phyloP scores from a whole-genome alignment of 106 monocot species.

The Amphibolis antarctica region DNA sequence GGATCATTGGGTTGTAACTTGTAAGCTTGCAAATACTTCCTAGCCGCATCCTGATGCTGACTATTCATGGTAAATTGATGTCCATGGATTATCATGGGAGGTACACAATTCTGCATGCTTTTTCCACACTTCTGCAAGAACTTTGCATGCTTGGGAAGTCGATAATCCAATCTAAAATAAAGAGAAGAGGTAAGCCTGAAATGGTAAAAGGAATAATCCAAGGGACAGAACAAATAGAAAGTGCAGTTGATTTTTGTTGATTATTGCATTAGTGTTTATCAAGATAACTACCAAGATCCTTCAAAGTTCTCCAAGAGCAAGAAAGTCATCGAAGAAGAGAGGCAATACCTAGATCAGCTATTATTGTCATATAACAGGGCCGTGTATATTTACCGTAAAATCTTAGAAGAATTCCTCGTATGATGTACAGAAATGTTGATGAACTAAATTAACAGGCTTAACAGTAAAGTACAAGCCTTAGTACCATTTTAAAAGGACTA shows the following conservation, averaged over 20 bases:
- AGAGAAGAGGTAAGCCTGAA: background rate
- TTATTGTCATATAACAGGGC: too few species aligned
- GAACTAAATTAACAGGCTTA: background rate
- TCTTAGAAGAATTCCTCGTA: too few species aligned
- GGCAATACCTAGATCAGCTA: too few species aligned
- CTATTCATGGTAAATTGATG: constrained; percentile 67
- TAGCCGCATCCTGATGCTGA: constrained; percentile 80
- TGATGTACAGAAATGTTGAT: too few species aligned
- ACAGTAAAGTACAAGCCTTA: background rate
- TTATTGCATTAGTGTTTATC: too few species aligned
- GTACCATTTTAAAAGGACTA: background rate
- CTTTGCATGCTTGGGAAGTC: constrained; percentile 51
- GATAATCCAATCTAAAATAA: constrained; percentile 43
- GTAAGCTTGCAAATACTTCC: constrained; percentile 78
- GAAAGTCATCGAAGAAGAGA: too few species aligned
- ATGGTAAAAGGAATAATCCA: background rate
- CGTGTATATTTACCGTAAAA: too few species aligned
- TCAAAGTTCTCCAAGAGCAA: too few species aligned
- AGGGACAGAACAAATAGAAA: too few species aligned
- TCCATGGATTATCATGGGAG: constrained; percentile 66
- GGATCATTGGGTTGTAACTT: constrained; percentile 80
- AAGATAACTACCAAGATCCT: too few species aligned
- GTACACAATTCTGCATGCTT: constrained; percentile 33
- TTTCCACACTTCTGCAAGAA: constrained; percentile 27
- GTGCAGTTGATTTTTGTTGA: too few species aligned